Base-by-base conservation (phyloP, 495 filamentous ascomycete species). In the Penicillium paxilli region DNA sequence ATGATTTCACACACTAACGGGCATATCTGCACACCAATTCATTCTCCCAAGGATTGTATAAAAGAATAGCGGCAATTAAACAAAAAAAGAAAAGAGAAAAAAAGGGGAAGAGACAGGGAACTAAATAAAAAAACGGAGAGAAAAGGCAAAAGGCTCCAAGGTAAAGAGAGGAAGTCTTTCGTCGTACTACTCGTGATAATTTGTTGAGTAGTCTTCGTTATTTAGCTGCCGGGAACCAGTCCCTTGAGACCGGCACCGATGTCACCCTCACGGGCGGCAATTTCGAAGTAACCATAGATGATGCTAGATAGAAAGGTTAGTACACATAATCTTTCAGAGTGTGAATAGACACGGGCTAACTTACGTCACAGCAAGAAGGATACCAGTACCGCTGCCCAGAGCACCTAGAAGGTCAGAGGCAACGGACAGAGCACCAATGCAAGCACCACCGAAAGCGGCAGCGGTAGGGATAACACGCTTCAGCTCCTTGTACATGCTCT, bases 401-500 rank as follows among this genome's bases (percentile, higher is more conserved):
- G 95, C 95, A 65, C 95, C 95, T 71, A 97, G 83, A 47, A 99
- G 87, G 78, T 99, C 95, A 64, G 90, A 95, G 60, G 88, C 86
- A 67, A 99, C 92, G 26, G 92, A 96, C 30, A 99, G 83, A 62
- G 89, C 95, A 74, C 95, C 95, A 82, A 99, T 99, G 81, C 92
- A 97, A 55, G 95, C 95, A 79, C 95, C 95, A 75, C 95, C 95
- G 63, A 99, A 99, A 54, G 95, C 94, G 57, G 95, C 95, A 49
- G 95, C 95, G 40, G 93, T 96, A 53, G 95, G 95, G 55, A 99
- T 99, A 62, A 99, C 91, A 62, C 95, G 86, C 88, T 99, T 99
- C 50, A 99, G 82, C 71, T 99, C 95, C 84, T 94, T 96, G 84
- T 99, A 99, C 95, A 98, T 98, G 83, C 90, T 95, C 82, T 97